Evolutionary conservation across 139 green algal species (phyloP).

Genomic region (Tetraselmis chui): DNA sequence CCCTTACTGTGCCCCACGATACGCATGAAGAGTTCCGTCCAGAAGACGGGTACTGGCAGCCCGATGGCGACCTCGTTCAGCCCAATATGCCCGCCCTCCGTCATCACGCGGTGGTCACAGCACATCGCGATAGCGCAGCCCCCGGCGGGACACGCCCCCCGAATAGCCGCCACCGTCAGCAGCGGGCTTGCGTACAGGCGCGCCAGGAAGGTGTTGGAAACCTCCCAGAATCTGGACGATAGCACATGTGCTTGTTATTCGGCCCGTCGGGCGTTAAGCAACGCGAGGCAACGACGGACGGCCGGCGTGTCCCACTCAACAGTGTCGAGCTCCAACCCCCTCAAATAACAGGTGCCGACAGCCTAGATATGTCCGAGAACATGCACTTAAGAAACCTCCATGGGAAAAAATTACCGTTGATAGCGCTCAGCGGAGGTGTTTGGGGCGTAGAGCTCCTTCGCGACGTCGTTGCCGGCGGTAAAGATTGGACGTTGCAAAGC

Average conservation of each 20-base stretch:
- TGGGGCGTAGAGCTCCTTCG: slow-evolving; percentile 71
- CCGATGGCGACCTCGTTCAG: slow-evolving; percentile 73
- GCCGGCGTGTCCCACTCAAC: no score
- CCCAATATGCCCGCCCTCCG: slow-evolving; percentile 42
- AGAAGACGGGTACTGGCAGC: slow-evolving; percentile 83
- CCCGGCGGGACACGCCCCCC: slow-evolving; percentile 83
- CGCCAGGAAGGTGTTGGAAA: slow-evolving; percentile 65
- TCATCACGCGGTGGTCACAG: slow-evolving; percentile 83
- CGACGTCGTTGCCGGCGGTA: slow-evolving; percentile 60
- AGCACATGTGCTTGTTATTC: no score
- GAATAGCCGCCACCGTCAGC: slow-evolving; percentile 73
- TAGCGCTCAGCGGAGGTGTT: slow-evolving; percentile 40
- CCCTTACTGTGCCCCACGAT: slow-evolving; percentile 43
- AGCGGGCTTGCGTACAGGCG: slow-evolving; percentile 56
- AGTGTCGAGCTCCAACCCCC: no score
- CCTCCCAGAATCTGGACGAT: slow-evolving; percentile 75
- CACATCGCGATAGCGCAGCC: slow-evolving; percentile 81
- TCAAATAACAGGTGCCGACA: no score
- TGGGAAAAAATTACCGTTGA: no score
- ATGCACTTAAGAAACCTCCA: no score
- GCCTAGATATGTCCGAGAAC: no score
- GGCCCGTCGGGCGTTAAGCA: no score
- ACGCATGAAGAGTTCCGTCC: slow-evolving; percentile 59
- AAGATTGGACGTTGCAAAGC: slow-evolving; percentile 68
- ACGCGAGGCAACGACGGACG: no score